These are phyloP conservation scores for Colletotrichum sp. DNA, from an alignment of 2,329 filamentous ascomycete genomes.

Conservation along the genomic window DNA sequence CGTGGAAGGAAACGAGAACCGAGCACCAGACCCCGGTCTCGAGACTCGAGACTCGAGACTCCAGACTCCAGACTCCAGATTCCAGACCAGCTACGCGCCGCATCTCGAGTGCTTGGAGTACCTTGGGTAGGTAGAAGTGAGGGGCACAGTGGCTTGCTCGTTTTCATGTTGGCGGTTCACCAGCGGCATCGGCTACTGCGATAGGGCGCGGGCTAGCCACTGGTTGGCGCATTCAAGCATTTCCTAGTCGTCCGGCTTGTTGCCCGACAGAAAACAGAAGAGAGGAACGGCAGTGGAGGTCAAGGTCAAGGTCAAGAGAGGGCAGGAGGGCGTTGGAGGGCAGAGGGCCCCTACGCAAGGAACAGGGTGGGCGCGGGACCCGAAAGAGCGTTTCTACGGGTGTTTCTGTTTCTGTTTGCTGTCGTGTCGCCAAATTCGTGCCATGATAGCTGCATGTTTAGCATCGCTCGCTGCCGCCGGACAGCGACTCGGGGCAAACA, in stretches of 20 bases:
- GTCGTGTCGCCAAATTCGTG: not conserved
- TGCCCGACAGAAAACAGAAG: not conserved
- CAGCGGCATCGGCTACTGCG: not conserved
- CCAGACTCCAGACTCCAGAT: not conserved
- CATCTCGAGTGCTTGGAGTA: not conserved
- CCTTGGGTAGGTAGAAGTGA: not conserved
- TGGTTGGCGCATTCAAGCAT: constrained; percentile 3
- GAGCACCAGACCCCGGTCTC: not conserved
- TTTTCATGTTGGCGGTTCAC: not conserved
- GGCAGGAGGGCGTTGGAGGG: not conserved
- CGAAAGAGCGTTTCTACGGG: not conserved
- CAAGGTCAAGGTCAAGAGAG: not conserved
- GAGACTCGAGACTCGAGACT: not conserved
- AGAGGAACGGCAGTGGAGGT: not conserved
- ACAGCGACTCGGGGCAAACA: not conserved
- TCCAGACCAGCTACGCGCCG: not conserved
- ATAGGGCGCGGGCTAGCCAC: not conserved
- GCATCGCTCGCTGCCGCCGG: not conserved
- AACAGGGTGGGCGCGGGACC: constrained; percentile 1
- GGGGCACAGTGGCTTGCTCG: not conserved
- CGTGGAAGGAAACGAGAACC: not conserved
- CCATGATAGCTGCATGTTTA: not conserved
- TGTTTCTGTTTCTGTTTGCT: constrained; percentile 2
- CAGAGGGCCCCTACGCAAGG: not conserved
- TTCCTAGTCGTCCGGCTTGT: not conserved